Evolutionary conservation across 2,329 filamentous ascomycete species (phyloP).

Genomic region (Talaromyces piceae): DNA sequence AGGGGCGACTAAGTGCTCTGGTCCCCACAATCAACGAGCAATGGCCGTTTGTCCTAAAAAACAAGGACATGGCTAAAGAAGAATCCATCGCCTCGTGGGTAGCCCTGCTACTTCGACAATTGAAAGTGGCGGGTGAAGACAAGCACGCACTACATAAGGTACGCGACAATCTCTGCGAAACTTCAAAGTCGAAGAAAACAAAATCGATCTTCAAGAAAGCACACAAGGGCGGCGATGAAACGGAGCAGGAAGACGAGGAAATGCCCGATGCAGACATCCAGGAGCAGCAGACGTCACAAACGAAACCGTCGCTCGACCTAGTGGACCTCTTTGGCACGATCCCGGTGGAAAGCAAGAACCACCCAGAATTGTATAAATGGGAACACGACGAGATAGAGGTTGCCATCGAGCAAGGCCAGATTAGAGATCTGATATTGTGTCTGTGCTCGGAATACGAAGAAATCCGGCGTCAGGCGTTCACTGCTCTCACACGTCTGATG

Average conservation of each 20-base stretch:
- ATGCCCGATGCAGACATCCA: slow-evolving; percentile 10
- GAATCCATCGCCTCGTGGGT: slow-evolving; percentile 52
- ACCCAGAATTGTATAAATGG: slow-evolving; percentile 53
- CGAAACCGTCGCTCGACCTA: slow-evolving; percentile 35
- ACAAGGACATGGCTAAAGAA: slow-evolving; percentile 38
- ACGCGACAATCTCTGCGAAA: slow-evolving; percentile 38
- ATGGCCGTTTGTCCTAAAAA: slow-evolving; percentile 59
- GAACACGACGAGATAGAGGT: slow-evolving; percentile 68
- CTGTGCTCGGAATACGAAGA: slow-evolving; percentile 67
- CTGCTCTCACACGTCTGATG: slow-evolving; percentile 37
- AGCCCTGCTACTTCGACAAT: slow-evolving; percentile 49
- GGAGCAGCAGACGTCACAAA: slow-evolving; percentile 8
- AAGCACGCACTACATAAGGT: slow-evolving; percentile 39
- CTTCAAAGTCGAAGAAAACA: slow-evolving; percentile 30
- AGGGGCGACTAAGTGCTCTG: slow-evolving; percentile 52
- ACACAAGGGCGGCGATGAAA: slow-evolving; percentile 24
- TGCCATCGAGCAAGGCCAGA: slow-evolving; percentile 68
- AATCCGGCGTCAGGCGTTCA: slow-evolving; percentile 66
- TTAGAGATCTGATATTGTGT: slow-evolving; percentile 63
- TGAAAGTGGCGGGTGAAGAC: slow-evolving; percentile 48
- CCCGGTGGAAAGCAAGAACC: slow-evolving; percentile 37
- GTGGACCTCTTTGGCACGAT: slow-evolving; percentile 47
- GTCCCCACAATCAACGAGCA: slow-evolving; percentile 68
- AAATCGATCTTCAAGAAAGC: slow-evolving; percentile 29
- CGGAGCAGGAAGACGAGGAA: slow-evolving; percentile 9